Base-by-base conservation (phyloP, 768 basidiomycete species). In the Termitomyces eurrhizus region DNA sequence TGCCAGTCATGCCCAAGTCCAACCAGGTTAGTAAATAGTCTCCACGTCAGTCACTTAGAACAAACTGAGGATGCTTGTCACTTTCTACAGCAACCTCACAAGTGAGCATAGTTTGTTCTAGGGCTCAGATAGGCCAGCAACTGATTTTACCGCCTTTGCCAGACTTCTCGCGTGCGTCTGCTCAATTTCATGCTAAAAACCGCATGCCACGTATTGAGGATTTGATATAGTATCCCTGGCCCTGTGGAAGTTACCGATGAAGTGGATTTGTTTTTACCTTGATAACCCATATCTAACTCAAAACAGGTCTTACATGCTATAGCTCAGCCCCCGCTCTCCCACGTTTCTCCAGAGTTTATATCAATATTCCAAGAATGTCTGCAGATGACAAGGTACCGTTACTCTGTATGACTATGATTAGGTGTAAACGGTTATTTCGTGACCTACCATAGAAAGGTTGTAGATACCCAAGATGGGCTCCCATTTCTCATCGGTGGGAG, bases 401-500 rank as follows among this genome's bases (percentile, higher is more conserved):
- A 29, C 33, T 52, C 46, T 6, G 16, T 48, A 35, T 29, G 6
- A 41, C 8, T 16, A 29, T 56, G 56, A 29, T 29, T 32, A 33
- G 56, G 33, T 57, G 37, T 32, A 5, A 24, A 33, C 55, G 52
- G 24, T n/a, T 53, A 53, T 18, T 41, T 41, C 18, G 39, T 29
- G 39, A 11, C 53, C 18, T 42, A 44, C 29, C 29, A 42, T 62
- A 87, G 89, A 61, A 74, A 88, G 56, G 84, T 95, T 21, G 76
- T 95, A 26, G 84, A 82, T 68, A 85, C 93, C 35, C 78, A 78
- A 49, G 74, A 76, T 33, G 87, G 80, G 7, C 93, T 92, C 69
- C 88, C 88, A 0, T 91, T 97, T 78, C 75, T 97, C 67, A 85
- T 96, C 56, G 85, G 90, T 4, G 94, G 94, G 1, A 89, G 86